Evolutionary conservation across 1,284 basidiomycete genomes (phyloP), one percentile per base, ranked within the genome.

Genomic region (Trichosporon sp.): DNA sequence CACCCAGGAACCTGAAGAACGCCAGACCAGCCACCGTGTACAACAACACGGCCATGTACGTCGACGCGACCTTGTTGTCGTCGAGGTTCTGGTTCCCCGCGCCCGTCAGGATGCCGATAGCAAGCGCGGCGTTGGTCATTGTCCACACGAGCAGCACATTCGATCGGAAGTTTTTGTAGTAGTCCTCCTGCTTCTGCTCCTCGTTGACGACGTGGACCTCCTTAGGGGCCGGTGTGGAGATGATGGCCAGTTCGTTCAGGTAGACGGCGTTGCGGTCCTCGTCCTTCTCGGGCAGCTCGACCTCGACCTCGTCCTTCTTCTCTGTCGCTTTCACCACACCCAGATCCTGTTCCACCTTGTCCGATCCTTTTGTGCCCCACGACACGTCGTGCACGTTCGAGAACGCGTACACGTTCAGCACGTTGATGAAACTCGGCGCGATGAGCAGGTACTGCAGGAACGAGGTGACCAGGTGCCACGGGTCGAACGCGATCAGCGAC

Each of bases 301-400:
- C 89, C 65, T 92, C 90, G 16, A 94, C 92, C 71, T 90, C 87
- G 44, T 80, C 76, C 67, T 81, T 80, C 60, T 76, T 74, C 67
- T 73, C 74, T 11, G 67, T 67, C 6, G 78, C 73, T 70, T 86
- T 86, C 66, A 93, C 90, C 1, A 88, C 87, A 59, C 92, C 92
- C 2, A 95, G 85, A 71, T 92, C 90, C n/a, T 88, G 89, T 59
- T 83, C 85, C 34, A 89, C 85, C 73, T 88, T 92, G 81, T 92
- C 92, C 79, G 94, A 91, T 23, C 91, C 91, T 76, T 95, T 94
- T 1, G 91, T 94, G 37, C 91, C 91, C 92, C 92, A 94, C 19
- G 73, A 74, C 74, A 81, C 78, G 70, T 81, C 79, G 70, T 93
- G 90, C 2, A 93, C 91, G 77, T 94, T 93, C 19, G 89, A 88